These are phyloP conservation scores for Filosporella fistucella DNA, from an alignment of 495 filamentous ascomycete species.

Conservation along the genomic window DNA sequence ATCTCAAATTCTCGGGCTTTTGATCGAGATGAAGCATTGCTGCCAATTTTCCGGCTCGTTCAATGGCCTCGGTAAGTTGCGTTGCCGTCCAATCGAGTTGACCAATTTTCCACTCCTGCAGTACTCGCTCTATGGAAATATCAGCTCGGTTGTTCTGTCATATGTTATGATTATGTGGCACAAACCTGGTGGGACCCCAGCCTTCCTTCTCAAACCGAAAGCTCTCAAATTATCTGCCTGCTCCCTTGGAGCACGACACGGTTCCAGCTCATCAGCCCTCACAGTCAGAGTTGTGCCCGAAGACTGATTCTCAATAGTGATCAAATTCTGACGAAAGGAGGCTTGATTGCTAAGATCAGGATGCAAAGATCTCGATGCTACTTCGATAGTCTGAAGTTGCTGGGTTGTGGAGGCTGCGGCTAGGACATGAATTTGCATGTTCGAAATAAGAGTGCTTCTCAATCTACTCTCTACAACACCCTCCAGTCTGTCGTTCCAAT, in stretches of 20 bases:
- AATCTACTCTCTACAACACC: neutral
- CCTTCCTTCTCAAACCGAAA: neutral
- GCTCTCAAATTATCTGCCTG: neutral
- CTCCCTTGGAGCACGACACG: neutral
- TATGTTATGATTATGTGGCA: neutral
- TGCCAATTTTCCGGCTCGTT: neutral
- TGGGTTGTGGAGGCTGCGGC: neutral
- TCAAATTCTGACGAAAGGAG: neutral
- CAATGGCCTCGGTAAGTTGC: neutral
- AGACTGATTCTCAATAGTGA: neutral
- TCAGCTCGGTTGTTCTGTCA: neutral
- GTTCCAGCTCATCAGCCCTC: neutral
- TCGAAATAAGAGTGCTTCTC: neutral
- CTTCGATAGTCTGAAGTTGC: neutral
- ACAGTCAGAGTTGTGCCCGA: neutral
- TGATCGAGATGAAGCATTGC: neutral
- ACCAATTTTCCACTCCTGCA: neutral
- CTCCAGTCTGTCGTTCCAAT: neutral
- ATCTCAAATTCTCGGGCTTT: neutral
- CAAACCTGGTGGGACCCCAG: neutral
- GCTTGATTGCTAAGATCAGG: neutral
- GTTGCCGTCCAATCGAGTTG: neutral
- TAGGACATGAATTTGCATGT: neutral
- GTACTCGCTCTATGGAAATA: neutral
- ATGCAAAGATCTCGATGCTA: neutral